Percentiles rank a stretch among this genome's conserved stretches.
phyloP scores from a whole-genome alignment of 306 rosid species.

The Fragaria vesca region DNA sequence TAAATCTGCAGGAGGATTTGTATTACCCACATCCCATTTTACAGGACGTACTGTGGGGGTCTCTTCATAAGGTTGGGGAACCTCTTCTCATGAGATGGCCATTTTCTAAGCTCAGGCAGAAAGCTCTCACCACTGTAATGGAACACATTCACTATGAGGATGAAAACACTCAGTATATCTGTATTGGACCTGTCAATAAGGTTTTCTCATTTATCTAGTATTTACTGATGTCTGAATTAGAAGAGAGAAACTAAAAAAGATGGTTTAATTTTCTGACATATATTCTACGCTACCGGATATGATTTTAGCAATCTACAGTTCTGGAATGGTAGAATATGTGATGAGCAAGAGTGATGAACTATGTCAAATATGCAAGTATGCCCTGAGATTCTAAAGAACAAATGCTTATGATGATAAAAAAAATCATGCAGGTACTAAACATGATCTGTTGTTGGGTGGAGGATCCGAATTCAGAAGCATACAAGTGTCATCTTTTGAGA shows the following conservation, averaged over 20 bases:
- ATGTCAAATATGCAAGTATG: neutral
- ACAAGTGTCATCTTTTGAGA: conserved; percentile 59
- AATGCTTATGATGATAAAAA: neutral
- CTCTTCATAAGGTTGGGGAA: conserved; percentile 52
- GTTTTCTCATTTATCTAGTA: conserved; percentile 17
- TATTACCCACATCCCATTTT: conserved; percentile 38
- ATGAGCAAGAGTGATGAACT: neutral
- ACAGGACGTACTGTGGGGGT: conserved; percentile 58
- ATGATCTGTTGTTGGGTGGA: conserved; percentile 86
- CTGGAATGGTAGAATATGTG: neutral
- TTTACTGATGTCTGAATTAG: neutral
- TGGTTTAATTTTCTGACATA: neutral
- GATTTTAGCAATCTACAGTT: neutral
- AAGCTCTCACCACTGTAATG: conserved; percentile 53
- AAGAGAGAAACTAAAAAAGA: neutral
- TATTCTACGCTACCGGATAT: neutral
- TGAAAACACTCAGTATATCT: conserved; percentile 54
- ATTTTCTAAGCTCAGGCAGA: conserved; percentile 53
- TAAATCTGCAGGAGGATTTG: conserved; percentile 55
- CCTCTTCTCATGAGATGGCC: conserved; percentile 64
- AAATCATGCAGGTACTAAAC: conserved; percentile 50
- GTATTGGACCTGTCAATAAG: conserved; percentile 73
- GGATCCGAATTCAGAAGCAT: conserved; percentile 65
- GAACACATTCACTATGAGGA: conserved; percentile 71
- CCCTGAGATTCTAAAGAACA: neutral